Percentiles rank a stretch among this genome's conserved stretches.
These are phyloP conservation scores for Pythium folliculosum DNA, from an alignment of 352 stramenopile species.

Conservation along the genomic window DNA sequence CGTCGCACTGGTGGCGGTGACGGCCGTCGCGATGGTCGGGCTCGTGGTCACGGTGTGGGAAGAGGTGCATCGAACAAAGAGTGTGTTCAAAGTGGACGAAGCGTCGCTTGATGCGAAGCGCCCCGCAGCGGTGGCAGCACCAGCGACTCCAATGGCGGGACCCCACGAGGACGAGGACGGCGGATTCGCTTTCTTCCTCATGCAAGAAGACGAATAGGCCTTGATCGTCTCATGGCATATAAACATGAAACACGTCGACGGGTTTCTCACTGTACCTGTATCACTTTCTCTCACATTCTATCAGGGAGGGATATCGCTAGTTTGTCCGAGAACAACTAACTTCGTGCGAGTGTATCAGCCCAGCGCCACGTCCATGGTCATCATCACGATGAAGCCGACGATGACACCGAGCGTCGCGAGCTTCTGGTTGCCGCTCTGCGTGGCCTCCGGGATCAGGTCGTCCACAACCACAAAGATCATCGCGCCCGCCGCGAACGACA, in stretches of 20 bases:
- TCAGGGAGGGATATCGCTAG: no score
- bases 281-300: no score
- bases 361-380: slow-evolving; percentile 87
- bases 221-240: no score
- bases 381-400: slow-evolving; percentile 92
- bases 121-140: no score
- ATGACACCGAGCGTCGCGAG: slow-evolving; percentile 86
- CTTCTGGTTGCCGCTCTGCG: slow-evolving; percentile 88
- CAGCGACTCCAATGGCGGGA: neutral
- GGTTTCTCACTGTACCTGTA: no score
- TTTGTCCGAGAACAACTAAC: no score
- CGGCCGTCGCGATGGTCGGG: slow-evolving; percentile 43
- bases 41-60: slow-evolving; percentile 60
- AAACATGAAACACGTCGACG: no score
- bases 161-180: slow-evolving; percentile 8
- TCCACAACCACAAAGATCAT: slow-evolving; percentile 94
- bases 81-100: neutral
- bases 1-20: slow-evolving; percentile 42
- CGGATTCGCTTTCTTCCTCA: slow-evolving; percentile 57
- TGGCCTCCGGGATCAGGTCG: slow-evolving; percentile 89
- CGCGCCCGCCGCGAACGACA: slow-evolving; percentile 89
- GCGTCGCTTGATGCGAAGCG: no score
- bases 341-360: slow-evolving; percentile 36
- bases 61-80: slow-evolving; percentile 22
- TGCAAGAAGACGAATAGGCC: slow-evolving; percentile 38